Base-by-base conservation (phyloP, 164 flowering plant genomes). In the Sedum album region DNA sequence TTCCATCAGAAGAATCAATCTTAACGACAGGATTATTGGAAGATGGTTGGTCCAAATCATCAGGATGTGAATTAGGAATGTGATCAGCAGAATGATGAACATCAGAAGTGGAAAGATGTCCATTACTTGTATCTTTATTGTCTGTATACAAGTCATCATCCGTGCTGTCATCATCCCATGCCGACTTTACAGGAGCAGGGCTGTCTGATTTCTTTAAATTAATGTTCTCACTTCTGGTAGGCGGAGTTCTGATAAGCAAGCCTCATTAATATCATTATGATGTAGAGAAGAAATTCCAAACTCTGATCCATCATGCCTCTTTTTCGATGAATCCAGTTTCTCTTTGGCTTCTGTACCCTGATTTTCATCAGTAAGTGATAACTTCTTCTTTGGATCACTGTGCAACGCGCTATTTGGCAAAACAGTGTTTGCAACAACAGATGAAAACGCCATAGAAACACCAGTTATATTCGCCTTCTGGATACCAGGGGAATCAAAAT, bases 61-160 rank as follows among this genome's bases (percentile, higher is more conserved):
- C 60, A 26, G 31, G 31, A 8, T 21, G 25, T 25, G 25, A 11
- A 2, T 23, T 9, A n/a, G n/a, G n/a, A n/a, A n/a, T n/a, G n/a
- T n/a, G n/a, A n/a, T n/a, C 77, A 55, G 72, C 35, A 61, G 70
- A 60, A 69, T 31, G 51, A 66, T 55, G 74, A 30, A 73, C 41
- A 33, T 67, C 66, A 13, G 6, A 10, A 18, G 63, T 39, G 51
- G 62, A 78, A 72, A 76, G 42, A 31, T 77, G 23, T 33, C 76
- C 82, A 71, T 49, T 60, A 39, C 23, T 49, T 14, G 20, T 44
- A 67, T 71, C 64, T 49, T 57, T 73, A 69, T 79, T 78, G 64
- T 73, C 72, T 62, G 65, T 66, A 69, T 44, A 18, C 38, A 79
- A 73, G 15, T 75, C 70, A 44, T 80, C 35, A 46, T 75, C 78